Evolutionary conservation across 2,329 filamentous ascomycete species (phyloP).

Genomic region (Verticillium tricorpus): DNA sequence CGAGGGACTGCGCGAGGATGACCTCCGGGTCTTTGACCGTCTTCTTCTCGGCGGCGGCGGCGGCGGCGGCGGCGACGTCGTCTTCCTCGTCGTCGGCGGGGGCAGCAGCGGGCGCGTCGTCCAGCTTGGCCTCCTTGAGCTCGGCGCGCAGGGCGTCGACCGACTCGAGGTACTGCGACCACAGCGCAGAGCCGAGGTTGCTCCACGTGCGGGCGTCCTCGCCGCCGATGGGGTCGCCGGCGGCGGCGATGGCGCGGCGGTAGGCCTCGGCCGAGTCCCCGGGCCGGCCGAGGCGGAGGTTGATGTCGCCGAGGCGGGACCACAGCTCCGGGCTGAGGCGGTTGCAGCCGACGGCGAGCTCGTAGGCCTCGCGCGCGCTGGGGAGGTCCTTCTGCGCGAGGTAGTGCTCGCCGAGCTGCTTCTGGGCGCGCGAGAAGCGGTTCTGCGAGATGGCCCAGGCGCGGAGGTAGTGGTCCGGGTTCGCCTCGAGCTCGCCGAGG

Average conservation of each 20-base stretch:
- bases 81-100: constrained; percentile 9
- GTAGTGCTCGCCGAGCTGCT: constrained; percentile 77
- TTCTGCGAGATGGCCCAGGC: constrained; percentile 83
- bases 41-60: constrained; percentile 9
- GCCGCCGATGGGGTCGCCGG: constrained; percentile 63
- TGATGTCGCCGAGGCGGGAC: constrained; percentile 87
- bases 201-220: constrained; percentile 91
- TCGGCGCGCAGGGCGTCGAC: constrained; percentile 29
- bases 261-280: constrained; percentile 79
- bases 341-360: constrained; percentile 71
- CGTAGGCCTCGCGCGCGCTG: constrained; percentile 73
- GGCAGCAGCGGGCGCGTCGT: constrained; percentile 12
- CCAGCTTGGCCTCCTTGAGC: constrained; percentile 6
- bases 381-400: constrained; percentile 61
- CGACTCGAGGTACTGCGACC: constrained; percentile 60
- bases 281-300: constrained; percentile 72
- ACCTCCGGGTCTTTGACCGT: constrained; percentile 46
- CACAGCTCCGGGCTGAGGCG: constrained; percentile 78
- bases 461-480: constrained; percentile 71
- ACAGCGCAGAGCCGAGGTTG: constrained; percentile 82
- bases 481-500: constrained; percentile 79
- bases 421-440: constrained; percentile 82
- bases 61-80: constrained; percentile 3
- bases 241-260: constrained; percentile 67
- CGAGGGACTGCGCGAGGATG: constrained; percentile 69